phyloP scores from a whole-genome alignment of 2,329 filamentous ascomycete species.

The Aureobasidium sp. region DNA sequence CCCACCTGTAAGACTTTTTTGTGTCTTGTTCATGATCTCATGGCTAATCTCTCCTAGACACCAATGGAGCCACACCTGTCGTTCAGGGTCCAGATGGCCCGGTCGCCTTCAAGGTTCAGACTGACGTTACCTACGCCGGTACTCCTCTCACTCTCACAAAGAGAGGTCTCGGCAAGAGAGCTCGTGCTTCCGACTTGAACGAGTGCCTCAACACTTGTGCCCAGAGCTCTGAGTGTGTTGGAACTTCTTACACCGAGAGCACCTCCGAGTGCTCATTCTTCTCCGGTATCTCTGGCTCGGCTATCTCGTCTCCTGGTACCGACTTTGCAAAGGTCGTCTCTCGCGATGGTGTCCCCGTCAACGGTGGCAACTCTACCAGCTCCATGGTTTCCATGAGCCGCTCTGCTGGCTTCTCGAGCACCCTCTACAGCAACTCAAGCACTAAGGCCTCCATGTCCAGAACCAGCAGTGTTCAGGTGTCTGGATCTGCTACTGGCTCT shows the following conservation, averaged over 20 bases:
- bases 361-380: not conserved
- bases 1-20: not conserved
- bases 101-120: not conserved
- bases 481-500: not conserved
- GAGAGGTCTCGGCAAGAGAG: not conserved
- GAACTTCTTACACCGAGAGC: not conserved
- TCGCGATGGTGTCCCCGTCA: not conserved
- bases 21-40: not conserved
- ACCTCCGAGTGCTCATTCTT: not conserved
- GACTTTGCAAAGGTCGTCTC: constrained; percentile 1
- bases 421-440: not conserved
- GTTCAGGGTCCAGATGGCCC: not conserved
- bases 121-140: not conserved
- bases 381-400: not conserved
- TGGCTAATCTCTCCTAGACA: not conserved
- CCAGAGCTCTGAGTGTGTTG: not conserved
- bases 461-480: not conserved
- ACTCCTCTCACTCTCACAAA: not conserved
- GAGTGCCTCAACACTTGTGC: constrained; percentile 6
- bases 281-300: not conserved
- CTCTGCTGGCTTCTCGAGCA: not conserved
- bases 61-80: not conserved
- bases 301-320: not conserved
- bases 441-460: not conserved
- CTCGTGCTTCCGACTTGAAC: not conserved